A percentile compares a stretch with the other conserved stretches of the same genome.
Conservation (phyloP, 495 filamentous ascomycete genomes). For the Annulohypoxylon nitens region DNA sequence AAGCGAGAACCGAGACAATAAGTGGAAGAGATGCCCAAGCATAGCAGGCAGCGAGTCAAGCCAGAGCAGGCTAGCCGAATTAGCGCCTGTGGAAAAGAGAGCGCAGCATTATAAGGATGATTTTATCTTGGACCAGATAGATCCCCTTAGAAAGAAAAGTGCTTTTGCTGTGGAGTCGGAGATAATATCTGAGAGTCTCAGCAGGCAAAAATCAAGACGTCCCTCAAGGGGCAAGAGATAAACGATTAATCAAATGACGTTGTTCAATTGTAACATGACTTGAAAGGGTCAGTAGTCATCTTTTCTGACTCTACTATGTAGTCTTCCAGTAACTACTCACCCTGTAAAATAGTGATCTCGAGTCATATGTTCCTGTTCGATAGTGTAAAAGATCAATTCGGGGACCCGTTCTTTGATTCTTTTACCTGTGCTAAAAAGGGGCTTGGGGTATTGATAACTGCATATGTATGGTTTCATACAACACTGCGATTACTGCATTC, state of each 20-base stretch:
- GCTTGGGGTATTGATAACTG: too few relatives aligned
- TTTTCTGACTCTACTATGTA: too few relatives aligned
- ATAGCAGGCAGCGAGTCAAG: slow-evolving; percentile 43
- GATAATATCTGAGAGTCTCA: slow-evolving; percentile 28
- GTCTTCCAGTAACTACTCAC: too few relatives aligned
- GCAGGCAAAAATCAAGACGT: slow-evolving; percentile 28
- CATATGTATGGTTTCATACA: too few relatives aligned
- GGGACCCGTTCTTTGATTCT: too few relatives aligned
- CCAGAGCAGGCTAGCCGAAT: slow-evolving; percentile 31
- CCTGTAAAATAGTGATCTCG: too few relatives aligned
- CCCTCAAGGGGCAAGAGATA: slow-evolving; percentile 14
- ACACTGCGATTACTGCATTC: too few relatives aligned
- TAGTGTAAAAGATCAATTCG: too few relatives aligned
- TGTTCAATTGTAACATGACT: too few relatives aligned
- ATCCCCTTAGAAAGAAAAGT: slow-evolving; percentile 35
- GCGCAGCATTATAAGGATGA: slow-evolving; percentile 39
- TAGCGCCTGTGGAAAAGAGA: slow-evolving; percentile 27
- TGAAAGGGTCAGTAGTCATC: too few relatives aligned
- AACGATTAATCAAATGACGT: neutral
- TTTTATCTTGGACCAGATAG: slow-evolving; percentile 38
- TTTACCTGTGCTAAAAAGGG: too few relatives aligned
- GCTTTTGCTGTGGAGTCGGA: slow-evolving; percentile 35
- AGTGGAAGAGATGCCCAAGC: slow-evolving; percentile 38
- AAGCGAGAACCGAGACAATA: slow-evolving; percentile 27
- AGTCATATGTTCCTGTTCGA: too few relatives aligned